Conservation (phyloP, 1,284 basidiomycete species). For the Marasmius tenuissimus region DNA sequence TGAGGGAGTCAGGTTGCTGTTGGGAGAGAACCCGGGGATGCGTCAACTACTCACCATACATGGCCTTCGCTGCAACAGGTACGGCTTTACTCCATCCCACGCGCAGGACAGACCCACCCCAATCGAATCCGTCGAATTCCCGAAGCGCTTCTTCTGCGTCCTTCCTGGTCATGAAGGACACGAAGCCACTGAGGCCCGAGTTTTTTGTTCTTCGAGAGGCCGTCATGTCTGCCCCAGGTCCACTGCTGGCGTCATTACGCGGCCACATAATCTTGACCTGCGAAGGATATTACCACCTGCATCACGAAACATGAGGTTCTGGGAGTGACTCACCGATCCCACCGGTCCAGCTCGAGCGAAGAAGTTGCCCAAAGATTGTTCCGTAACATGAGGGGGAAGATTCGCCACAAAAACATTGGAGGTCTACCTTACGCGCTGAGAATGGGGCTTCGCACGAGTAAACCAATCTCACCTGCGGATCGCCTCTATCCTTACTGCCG, state of each 20-base stretch:
- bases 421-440: constrained; percentile 52
- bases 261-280: constrained; percentile 98
- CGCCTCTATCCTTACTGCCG: constrained; percentile 85
- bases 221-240: constrained; percentile 76
- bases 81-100: constrained; percentile 97
- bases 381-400: constrained; percentile 82
- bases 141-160: constrained; percentile 88
- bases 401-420: constrained; percentile 95
- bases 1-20: neutral
- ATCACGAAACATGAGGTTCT: constrained; percentile 4
- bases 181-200: constrained; percentile 87
- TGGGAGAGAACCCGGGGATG: neutral
- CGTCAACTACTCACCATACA: constrained; percentile 65
- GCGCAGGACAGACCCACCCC: constrained; percentile 83
- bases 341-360: constrained; percentile 77
- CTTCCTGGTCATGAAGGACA: constrained; percentile 90
- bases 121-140: constrained; percentile 88
- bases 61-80: constrained; percentile 74
- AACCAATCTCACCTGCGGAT: constrained; percentile 60
- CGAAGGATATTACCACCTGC: constrained; percentile 3
- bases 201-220: constrained; percentile 64
- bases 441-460: neutral
- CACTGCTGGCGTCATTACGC: constrained; percentile 58
- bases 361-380: constrained; percentile 82
- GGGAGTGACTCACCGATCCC: constrained; percentile 54